phyloP scores from a whole-genome alignment of 345 rosid genomes.

The Hevea brasiliensis region DNA sequence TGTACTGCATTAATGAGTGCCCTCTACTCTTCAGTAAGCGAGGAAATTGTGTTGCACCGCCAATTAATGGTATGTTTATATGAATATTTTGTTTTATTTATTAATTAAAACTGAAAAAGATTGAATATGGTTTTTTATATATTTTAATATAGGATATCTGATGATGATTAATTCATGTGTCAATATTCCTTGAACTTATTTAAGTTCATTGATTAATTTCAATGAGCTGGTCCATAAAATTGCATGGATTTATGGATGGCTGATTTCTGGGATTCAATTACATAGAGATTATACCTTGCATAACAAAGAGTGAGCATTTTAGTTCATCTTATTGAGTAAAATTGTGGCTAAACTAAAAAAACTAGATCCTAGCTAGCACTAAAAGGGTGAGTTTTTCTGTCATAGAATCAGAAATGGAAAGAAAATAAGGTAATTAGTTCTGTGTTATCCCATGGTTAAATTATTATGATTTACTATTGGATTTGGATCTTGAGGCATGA shows the following conservation, averaged over 20 bases:
- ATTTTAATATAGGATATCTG: neutral
- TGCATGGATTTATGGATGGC: neutral
- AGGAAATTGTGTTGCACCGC: slow-evolving; percentile 73
- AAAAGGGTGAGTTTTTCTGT: neutral
- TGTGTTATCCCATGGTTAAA: neutral
- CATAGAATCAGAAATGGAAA: neutral
- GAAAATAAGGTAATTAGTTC: neutral
- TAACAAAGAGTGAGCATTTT: neutral
- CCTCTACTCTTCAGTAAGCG: slow-evolving; percentile 77
- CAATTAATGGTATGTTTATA: slow-evolving; percentile 66
- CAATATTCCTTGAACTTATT: neutral
- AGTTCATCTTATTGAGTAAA: neutral
- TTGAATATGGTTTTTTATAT: neutral
- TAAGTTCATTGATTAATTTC: neutral
- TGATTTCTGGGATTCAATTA: slow-evolving; percentile 1
- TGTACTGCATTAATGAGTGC: slow-evolving; percentile 92
- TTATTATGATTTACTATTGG: neutral
- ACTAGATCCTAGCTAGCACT: neutral
- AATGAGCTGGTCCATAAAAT: slow-evolving; percentile 7
- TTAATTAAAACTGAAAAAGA: neutral
- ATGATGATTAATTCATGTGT: neutral
- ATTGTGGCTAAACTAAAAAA: neutral
- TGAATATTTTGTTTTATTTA: slow-evolving; percentile 1
- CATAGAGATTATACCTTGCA: neutral
- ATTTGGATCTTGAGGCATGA: neutral